Evolutionary conservation across 2,329 filamentous ascomycete species (phyloP).

Genomic region (Raffaelea arxii): DNA sequence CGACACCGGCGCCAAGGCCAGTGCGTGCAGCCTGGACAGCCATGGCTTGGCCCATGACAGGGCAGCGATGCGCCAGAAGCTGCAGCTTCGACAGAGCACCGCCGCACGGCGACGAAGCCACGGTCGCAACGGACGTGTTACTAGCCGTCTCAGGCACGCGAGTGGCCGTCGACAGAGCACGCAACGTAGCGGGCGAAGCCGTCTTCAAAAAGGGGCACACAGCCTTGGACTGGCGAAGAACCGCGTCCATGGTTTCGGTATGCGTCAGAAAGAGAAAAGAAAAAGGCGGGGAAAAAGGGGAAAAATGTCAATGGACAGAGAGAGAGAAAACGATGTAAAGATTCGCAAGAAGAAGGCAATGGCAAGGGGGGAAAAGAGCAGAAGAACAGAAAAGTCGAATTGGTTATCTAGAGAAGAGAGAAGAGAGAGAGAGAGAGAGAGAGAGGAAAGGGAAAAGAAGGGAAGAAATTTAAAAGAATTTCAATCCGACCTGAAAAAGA

Average conservation of each 20-base stretch:
- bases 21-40: constrained; percentile 66
- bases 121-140: neutral
- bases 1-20: constrained; percentile 22
- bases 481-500: no score
- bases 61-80: constrained; percentile 86
- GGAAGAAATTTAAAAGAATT: neutral
- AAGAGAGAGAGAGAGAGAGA: constrained; percentile 10
- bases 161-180: constrained; percentile 72
- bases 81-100: constrained; percentile 97
- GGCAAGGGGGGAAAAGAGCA: neutral
- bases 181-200: constrained; percentile 83
- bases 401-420: neutral
- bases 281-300: no score
- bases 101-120: constrained; percentile 55
- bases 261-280: neutral
- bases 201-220: constrained; percentile 97
- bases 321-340: neutral
- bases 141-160: constrained; percentile 33
- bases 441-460: constrained; percentile 8
- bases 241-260: constrained; percentile 66
- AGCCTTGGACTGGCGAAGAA: constrained; percentile 88
- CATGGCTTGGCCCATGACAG: constrained; percentile 97
- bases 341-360: neutral
- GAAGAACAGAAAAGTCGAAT: neutral
- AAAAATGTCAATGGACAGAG: neutral